Percentiles rank a stretch among this genome's conserved stretches.
phyloP scores from a whole-genome alignment of 768 basidiomycete species.

The Serpula lacrymans region DNA sequence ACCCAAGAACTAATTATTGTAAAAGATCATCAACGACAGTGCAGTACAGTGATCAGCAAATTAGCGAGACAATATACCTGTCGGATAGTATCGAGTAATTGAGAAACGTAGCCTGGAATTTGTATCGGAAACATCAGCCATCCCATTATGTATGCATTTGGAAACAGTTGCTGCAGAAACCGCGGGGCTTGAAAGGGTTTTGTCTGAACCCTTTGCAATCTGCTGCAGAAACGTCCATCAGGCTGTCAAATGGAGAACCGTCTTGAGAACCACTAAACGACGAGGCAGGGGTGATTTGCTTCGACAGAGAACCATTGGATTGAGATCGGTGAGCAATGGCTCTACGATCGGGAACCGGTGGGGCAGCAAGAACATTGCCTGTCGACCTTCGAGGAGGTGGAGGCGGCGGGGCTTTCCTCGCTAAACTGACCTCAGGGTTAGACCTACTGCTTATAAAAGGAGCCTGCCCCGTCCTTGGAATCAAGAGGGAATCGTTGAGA shows the following conservation, averaged over 20 bases:
- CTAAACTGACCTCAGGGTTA: constrained; percentile 14
- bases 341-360: constrained; percentile 48
- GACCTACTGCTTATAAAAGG: constrained; percentile 20
- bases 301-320: constrained; percentile 15
- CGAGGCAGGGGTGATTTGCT: constrained; percentile 29
- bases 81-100: too few species aligned
- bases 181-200: constrained; percentile 62
- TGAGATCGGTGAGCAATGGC: constrained; percentile 17
- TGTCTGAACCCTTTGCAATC: constrained; percentile 58
- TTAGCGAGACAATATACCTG: too few species aligned
- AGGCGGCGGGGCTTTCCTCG: constrained; percentile 53
- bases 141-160: too few species aligned
- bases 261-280: constrained; percentile 33
- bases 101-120: too few species aligned
- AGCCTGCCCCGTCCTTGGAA: constrained; percentile 7
- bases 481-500: constrained; percentile 7
- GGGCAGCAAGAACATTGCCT: constrained; percentile 24
- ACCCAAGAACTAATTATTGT: too few species aligned
- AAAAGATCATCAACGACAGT: too few species aligned
- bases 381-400: constrained; percentile 58
- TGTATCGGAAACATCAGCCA: too few species aligned
- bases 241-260: constrained; percentile 65
- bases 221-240: constrained; percentile 39
- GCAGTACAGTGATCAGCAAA: too few species aligned
- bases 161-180: constrained; percentile 66